These are phyloP conservation scores for Sechiopsis laciniata DNA, from an alignment of 306 rosid species.

Conservation along the genomic window DNA sequence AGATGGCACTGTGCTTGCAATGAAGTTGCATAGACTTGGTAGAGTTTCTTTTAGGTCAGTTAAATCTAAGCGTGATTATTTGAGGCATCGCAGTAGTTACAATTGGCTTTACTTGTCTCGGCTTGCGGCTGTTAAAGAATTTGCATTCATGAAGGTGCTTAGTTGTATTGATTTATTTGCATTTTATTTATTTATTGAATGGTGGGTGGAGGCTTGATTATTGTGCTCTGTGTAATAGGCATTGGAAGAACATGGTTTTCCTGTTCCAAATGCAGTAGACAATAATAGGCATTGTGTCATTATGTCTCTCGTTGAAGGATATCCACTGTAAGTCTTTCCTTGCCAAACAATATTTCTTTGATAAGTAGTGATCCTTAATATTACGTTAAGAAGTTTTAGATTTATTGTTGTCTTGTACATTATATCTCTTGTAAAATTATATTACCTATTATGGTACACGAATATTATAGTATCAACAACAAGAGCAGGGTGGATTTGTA, in stretches of 20 bases:
- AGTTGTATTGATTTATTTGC: background rate
- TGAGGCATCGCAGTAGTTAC: slow-evolving; percentile 74
- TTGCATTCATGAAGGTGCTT: slow-evolving; percentile 86
- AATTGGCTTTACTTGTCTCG: slow-evolving; percentile 93
- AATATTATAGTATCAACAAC: background rate
- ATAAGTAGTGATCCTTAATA: background rate
- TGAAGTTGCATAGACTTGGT: slow-evolving; percentile 90
- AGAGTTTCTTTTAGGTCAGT: slow-evolving; percentile 89
- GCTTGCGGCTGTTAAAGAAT: slow-evolving; percentile 88
- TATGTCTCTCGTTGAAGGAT: slow-evolving; percentile 92
- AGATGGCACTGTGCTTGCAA: slow-evolving; percentile 76
- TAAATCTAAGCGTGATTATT: slow-evolving; percentile 90
- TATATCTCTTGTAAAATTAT: background rate
- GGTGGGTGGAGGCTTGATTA: slow-evolving; percentile 15
- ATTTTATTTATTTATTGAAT: background rate
- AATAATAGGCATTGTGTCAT: slow-evolving; percentile 81
- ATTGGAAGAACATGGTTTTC: slow-evolving; percentile 69
- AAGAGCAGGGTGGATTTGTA: background rate
- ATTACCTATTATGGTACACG: background rate
- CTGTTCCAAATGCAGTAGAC: slow-evolving; percentile 80
- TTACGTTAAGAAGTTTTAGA: background rate
- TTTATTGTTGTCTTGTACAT: background rate
- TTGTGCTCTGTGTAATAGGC: slow-evolving; percentile 43
- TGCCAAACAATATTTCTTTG: background rate
- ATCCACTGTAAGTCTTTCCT: slow-evolving; percentile 57